A percentile compares a stretch with the other conserved stretches of the same genome.
Conservation (phyloP, 495 filamentous ascomycete genomes). For the Tetracladium setigerum region DNA sequence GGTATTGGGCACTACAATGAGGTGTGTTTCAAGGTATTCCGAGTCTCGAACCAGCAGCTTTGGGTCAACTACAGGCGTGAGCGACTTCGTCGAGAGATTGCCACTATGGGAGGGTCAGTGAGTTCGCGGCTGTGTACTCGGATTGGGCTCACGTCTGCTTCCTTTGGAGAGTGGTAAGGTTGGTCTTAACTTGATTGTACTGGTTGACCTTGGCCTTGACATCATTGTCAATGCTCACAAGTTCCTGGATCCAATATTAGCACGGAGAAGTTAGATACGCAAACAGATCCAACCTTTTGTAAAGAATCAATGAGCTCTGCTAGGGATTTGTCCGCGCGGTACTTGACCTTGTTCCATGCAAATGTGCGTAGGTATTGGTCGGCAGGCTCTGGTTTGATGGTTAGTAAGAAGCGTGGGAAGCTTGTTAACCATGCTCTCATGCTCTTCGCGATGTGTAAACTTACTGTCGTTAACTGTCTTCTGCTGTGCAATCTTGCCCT, state of each 20-base stretch:
- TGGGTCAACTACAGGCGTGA: conserved; percentile 79
- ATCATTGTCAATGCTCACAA: conserved; percentile 83
- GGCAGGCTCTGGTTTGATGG: conserved; percentile 60
- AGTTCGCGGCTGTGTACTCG: not conserved
- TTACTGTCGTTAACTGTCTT: conserved; percentile 95
- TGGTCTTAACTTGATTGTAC: conserved; percentile 85
- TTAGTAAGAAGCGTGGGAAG: not conserved
- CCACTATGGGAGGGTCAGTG: conserved; percentile 47
- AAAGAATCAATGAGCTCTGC: conserved; percentile 77
- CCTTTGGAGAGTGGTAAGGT: conserved; percentile 68
- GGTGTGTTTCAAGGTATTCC: conserved; percentile 93
- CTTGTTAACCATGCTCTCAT: not conserved
- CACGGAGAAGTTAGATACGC: not conserved
- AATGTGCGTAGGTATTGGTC: conserved; percentile 88
- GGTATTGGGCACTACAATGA: conserved; percentile 75
- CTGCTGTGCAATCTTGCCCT: conserved; percentile 73
- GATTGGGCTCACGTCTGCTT: conserved; percentile 62
- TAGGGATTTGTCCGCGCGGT: conserved; percentile 82
- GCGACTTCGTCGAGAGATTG: conserved; percentile 89
- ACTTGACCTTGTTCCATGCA: conserved; percentile 94
- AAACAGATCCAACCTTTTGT: conserved; percentile 57
- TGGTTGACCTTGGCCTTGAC: conserved; percentile 88
- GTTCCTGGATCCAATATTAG: conserved; percentile 50
- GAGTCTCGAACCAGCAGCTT: conserved; percentile 73
- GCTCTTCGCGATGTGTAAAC: conserved; percentile 22